phyloP scores from a whole-genome alignment of 1,139 yeast genomes.

The Nakaseomyces glabratus region DNA sequence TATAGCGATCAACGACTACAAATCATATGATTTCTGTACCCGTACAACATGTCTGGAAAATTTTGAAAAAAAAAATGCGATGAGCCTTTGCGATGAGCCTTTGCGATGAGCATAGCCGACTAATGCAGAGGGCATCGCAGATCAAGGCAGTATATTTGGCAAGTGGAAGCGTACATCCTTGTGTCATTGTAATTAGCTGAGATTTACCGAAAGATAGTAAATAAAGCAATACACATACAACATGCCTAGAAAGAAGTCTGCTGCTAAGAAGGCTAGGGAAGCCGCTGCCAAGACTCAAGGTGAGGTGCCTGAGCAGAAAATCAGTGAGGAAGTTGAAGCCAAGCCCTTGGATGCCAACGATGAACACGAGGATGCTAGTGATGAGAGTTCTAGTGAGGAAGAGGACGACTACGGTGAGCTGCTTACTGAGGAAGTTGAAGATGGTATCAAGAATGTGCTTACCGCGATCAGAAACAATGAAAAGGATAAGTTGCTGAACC shows the following conservation, averaged over 20 bases:
- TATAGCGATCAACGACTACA: too few species aligned
- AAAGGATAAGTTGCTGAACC: conserved; percentile 49
- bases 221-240: conserved; percentile 1
- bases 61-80: conserved; percentile 2
- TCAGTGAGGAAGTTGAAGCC: conserved; percentile 13
- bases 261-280: conserved; percentile 67
- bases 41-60: too few species aligned
- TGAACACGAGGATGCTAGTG: conserved; percentile 25
- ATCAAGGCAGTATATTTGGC: too few species aligned
- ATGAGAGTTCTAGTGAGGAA: conserved; percentile 44
- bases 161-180: too few species aligned
- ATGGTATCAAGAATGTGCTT: conserved; percentile 66
- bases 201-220: too few species aligned
- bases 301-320: conserved; percentile 9
- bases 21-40: too few species aligned
- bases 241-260: conserved; percentile 91
- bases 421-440: conserved; percentile 76
- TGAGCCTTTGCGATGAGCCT: conserved; percentile 2
- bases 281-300: conserved; percentile 27
- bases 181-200: too few species aligned
- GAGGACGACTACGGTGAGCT: conserved; percentile 93
- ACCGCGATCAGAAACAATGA: conserved; percentile 63
- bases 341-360: conserved; percentile 11
- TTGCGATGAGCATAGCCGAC: conserved; percentile 9
- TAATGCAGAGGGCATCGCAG: too few species aligned